Percentiles rank a stretch among this genome's conserved stretches.
phyloP scores from a whole-genome alignment of 148 eudicot genomes.

The Nyssa sinensis region DNA sequence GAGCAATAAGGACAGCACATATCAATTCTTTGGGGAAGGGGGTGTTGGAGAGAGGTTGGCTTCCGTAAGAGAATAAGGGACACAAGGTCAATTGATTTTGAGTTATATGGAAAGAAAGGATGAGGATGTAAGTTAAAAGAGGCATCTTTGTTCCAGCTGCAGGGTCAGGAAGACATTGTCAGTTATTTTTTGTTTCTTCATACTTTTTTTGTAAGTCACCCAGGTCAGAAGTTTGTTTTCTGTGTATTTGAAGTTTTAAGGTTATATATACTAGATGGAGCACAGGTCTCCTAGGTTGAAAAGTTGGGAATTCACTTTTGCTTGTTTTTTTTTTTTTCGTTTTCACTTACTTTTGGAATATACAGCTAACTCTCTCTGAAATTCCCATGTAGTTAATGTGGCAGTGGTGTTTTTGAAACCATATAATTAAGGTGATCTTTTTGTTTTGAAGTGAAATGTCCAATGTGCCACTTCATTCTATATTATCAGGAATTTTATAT shows the following conservation, averaged over 20 bases:
- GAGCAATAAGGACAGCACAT: neutral
- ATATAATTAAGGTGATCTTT: too few species aligned
- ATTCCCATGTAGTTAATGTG: too few species aligned
- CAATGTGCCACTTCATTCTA: too few species aligned
- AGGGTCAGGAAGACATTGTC: neutral
- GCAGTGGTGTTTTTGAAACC: too few species aligned
- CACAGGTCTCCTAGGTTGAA: neutral
- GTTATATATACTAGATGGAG: neutral
- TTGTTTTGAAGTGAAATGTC: too few species aligned
- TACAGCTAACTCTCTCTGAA: too few species aligned
- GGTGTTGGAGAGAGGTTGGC: slow-evolving; percentile 8
- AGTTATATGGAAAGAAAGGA: slow-evolving; percentile 6
- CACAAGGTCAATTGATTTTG: slow-evolving; percentile 17
- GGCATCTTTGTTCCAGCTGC: neutral
- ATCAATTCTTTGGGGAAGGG: neutral
- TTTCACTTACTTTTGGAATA: too few species aligned
- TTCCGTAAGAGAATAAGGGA: slow-evolving; percentile 13
- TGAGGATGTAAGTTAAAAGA: neutral
- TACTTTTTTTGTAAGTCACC: neutral
- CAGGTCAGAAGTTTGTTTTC: neutral
- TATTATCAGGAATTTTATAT: too few species aligned
- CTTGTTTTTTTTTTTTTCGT: neutral
- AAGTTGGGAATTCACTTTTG: neutral
- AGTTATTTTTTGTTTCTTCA: neutral
- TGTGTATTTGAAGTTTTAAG: neutral